Evolutionary conservation across 139 green algal species (phyloP).

Genomic region (Desmodesmus armatus): DNA sequence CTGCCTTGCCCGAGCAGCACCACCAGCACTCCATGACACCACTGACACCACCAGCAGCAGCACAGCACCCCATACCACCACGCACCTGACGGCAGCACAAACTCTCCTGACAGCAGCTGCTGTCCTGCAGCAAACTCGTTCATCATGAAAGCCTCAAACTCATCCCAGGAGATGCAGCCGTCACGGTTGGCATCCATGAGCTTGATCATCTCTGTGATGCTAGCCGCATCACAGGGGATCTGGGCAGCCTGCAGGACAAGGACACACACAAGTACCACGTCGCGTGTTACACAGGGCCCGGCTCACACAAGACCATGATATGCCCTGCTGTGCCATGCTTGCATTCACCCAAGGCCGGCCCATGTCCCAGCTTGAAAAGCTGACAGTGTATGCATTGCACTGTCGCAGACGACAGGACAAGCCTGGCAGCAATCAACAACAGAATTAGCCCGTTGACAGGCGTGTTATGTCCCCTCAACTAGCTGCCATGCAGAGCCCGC

Average conservation of each 20-base stretch:
- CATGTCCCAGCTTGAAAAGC: too few species aligned
- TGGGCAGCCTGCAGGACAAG: conserved; percentile 48
- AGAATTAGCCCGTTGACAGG: too few species aligned
- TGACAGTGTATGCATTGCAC: too few species aligned
- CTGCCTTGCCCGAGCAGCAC: neutral
- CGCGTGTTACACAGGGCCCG: too few species aligned
- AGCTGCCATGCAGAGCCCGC: too few species aligned
- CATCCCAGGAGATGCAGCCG: conserved; percentile 57
- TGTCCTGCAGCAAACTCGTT: conserved; percentile 64
- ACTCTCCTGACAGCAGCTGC: conserved; percentile 63
- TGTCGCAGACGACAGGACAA: too few species aligned
- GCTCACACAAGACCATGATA: too few species aligned
- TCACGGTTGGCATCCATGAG: conserved; percentile 61
- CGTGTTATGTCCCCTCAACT: too few species aligned
- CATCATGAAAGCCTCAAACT: conserved; percentile 64
- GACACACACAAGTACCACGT: neutral
- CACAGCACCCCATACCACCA: neutral
- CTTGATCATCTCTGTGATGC: conserved; percentile 62
- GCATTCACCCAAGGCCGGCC: too few species aligned
- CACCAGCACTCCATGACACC: neutral
- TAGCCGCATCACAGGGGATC: conserved; percentile 57
- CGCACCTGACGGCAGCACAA: conserved; percentile 59
- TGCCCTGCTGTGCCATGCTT: too few species aligned
- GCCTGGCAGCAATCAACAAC: too few species aligned
- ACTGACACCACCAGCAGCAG: neutral